phyloP scores from a whole-genome alignment of 1,284 basidiomycete species.

The Fomes fomentarius region DNA sequence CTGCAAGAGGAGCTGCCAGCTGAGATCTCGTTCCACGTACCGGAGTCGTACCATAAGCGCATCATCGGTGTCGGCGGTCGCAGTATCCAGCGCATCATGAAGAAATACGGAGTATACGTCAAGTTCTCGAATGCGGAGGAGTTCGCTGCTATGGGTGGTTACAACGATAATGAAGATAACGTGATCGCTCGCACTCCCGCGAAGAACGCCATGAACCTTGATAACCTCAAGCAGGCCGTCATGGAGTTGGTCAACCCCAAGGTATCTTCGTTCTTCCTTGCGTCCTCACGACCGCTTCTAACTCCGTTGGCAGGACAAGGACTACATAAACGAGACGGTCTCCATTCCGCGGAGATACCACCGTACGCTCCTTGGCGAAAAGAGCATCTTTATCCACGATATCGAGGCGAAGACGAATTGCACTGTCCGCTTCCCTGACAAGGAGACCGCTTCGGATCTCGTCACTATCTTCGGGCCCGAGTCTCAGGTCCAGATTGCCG shows the following conservation, averaged over 20 bases:
- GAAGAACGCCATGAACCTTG: constrained; percentile 95
- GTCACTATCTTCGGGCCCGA: constrained; percentile 96
- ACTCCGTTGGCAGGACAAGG: constrained; percentile 75
- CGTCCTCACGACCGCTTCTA: constrained; percentile 7
- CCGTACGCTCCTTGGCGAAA: constrained; percentile 92
- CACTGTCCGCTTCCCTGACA: constrained; percentile 92
- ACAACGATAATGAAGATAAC: constrained; percentile 98
- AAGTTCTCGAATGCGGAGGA: constrained; percentile 99
- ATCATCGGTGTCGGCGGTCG: constrained; percentile 99
- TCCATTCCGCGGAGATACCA: constrained; percentile 95
- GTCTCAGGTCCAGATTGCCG: constrained; percentile 95
- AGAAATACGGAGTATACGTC: constrained; percentile 98
- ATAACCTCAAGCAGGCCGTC: constrained; percentile 94
- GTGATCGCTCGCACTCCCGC: constrained; percentile 97
- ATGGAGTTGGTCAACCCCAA: constrained; percentile 98
- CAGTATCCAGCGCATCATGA: constrained; percentile 99
- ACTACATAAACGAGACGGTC: constrained; percentile 93
- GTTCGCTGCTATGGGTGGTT: constrained; percentile 93
- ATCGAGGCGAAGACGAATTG: constrained; percentile 98
- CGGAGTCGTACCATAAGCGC: constrained; percentile 98
- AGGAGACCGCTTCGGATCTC: constrained; percentile 90
- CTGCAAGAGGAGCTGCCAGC: constrained; percentile 97
- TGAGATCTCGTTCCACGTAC: constrained; percentile 99
- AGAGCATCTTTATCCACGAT: constrained; percentile 96
- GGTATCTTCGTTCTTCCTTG: constrained; percentile 45